A percentile compares a stretch with the other conserved stretches of the same genome.
Conservation (phyloP, 495 filamentous ascomycete genomes). For the Aspergillus cristatus region DNA sequence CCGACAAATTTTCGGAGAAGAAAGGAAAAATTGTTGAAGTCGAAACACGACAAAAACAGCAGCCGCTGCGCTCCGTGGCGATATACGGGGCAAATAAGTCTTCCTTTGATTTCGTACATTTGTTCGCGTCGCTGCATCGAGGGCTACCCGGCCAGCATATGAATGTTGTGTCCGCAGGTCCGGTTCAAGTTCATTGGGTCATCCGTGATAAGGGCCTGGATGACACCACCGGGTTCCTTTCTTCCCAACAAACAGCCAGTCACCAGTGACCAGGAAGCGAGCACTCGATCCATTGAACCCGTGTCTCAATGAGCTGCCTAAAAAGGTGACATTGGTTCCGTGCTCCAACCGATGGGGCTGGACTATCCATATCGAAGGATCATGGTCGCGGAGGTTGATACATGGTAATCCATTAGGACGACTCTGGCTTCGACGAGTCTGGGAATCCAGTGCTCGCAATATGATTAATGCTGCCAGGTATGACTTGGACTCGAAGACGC, state of each 20-base stretch:
- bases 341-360: constrained; percentile 27
- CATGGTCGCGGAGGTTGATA: constrained; percentile 36
- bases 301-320: constrained; percentile 35
- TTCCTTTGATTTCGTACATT: constrained; percentile 60
- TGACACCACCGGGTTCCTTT: background rate
- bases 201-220: constrained; percentile 59
- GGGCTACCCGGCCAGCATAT: constrained; percentile 9
- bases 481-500: constrained; percentile 14
- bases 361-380: constrained; percentile 47
- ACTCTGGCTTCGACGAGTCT: constrained; percentile 14
- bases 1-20: too few relatives aligned
- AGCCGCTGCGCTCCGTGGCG: constrained; percentile 33
- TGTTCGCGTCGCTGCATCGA: constrained; percentile 41
- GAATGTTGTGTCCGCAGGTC: constrained; percentile 21
- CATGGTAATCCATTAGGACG: constrained; percentile 21
- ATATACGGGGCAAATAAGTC: constrained; percentile 63
- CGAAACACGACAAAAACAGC: too few relatives aligned
- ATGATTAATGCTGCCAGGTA: constrained; percentile 13
- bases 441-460: constrained; percentile 13
- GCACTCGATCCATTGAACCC: constrained; percentile 44
- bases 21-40: too few relatives aligned
- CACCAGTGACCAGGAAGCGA: constrained; percentile 48
- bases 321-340: constrained; percentile 18
- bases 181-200: constrained; percentile 55
- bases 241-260: constrained; percentile 44